Percentiles rank a stretch among this genome's conserved stretches.
phyloP scores from a whole-genome alignment of 129 eudicot genomes.

The Helianthus tuberosus region DNA sequence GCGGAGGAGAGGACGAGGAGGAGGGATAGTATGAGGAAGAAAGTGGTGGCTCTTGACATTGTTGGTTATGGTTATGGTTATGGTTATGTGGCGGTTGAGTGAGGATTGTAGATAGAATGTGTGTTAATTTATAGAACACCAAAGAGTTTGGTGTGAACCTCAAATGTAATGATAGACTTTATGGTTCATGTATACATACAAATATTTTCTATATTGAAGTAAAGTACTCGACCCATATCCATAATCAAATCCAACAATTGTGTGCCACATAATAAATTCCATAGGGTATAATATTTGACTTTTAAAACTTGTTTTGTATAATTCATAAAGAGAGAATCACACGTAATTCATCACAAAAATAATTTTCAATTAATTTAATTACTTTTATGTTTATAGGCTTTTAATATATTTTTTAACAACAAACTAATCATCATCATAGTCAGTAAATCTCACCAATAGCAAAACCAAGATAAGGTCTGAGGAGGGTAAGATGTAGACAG shows the following conservation, averaged over 20 bases:
- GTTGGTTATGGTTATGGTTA: constrained; percentile 10
- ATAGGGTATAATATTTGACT: constrained; percentile 15
- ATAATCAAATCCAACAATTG: constrained; percentile 14
- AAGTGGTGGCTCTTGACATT: constrained; percentile 34
- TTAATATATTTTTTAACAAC: too few relatives aligned
- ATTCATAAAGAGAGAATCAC: background rate
- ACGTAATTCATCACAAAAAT: background rate
- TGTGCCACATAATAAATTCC: constrained; percentile 18
- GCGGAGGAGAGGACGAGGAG: constrained; percentile 22
- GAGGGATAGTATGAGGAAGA: constrained; percentile 31
- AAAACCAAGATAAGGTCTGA: too few relatives aligned
- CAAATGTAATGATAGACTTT: constrained; percentile 23
- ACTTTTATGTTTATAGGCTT: too few relatives aligned
- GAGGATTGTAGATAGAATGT: constrained; percentile 28
- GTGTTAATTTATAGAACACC: constrained; percentile 28
- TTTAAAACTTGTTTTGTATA: background rate
- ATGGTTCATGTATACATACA: background rate
- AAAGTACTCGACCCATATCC: background rate
- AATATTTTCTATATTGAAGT: background rate
- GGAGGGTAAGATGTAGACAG: too few relatives aligned
- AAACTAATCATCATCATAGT: too few relatives aligned
- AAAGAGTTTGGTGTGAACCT: constrained; percentile 25
- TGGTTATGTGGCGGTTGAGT: constrained; percentile 24
- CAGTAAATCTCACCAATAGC: too few relatives aligned
- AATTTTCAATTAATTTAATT: background rate